A percentile compares a stretch with the other conserved stretches of the same genome.
These are phyloP conservation scores for Cicer chorassanicum DNA, from an alignment of 306 rosid genomes.

Conservation along the genomic window DNA sequence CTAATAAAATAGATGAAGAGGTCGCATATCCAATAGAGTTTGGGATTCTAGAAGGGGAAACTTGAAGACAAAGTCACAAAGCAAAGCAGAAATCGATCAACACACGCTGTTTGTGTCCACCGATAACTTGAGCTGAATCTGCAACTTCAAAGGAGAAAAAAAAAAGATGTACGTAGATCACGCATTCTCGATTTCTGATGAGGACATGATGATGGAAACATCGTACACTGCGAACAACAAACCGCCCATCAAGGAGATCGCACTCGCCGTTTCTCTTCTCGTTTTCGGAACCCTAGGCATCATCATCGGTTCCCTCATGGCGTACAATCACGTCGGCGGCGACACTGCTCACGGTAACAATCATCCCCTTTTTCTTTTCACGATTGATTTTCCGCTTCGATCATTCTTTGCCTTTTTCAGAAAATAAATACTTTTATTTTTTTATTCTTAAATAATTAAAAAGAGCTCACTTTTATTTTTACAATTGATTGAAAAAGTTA, in stretches of 20 bases:
- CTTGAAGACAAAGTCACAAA: background rate
- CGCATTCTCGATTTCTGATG: slow-evolving; percentile 92
- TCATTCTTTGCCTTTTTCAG: background rate
- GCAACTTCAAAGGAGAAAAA: background rate
- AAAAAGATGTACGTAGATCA: slow-evolving; percentile 96
- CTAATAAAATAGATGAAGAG: too few species aligned
- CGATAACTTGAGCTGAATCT: slow-evolving; percentile 37
- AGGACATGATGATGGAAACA: slow-evolving; percentile 85
- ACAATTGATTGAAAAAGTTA: background rate
- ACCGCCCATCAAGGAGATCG: slow-evolving; percentile 96
- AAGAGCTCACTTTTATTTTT: background rate
- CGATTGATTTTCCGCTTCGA: background rate
- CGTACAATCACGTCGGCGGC: slow-evolving; percentile 81
- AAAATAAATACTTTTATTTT: background rate
- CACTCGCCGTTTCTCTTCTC: slow-evolving; percentile 85
- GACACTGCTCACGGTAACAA: slow-evolving; percentile 84
- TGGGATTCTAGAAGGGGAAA: background rate
- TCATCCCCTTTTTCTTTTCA: background rate
- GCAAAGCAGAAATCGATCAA: background rate
- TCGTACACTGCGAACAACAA: slow-evolving; percentile 70
- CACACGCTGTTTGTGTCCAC: background rate
- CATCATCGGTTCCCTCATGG: slow-evolving; percentile 78
- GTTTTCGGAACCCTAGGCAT: slow-evolving; percentile 80
- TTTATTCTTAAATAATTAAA: background rate
- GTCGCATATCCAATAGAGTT: too few species aligned